Base-by-base conservation (phyloP, 371 early-diverging fungal genomes). In the Mucor ambiguus region DNA sequence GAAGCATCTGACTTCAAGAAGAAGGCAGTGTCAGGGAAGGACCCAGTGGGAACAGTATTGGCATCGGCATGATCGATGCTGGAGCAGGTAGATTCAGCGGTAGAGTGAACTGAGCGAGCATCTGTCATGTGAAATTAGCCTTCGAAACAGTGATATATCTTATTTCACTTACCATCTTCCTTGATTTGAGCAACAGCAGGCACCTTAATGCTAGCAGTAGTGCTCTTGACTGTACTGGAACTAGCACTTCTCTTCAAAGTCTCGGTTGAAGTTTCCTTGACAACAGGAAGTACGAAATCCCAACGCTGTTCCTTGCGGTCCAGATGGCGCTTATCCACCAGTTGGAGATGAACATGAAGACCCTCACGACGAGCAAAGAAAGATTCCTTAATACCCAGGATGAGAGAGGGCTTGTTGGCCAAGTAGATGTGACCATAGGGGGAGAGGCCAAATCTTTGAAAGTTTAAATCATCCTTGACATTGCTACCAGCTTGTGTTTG, bases 331-430 rank as follows among this genome's bases (percentile, higher is more conserved):
- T 74, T 78, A 32, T 79, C 80, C n/a, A 70, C 72, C 20, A 72
- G 33, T 57, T 81, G 81, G 26, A 81, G 72, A 61, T 82, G 80
- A 29, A 82, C 80, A 67, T 78, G 82, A 33, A 78, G 68, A 12
- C 82, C 82, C 59, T 82, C 82, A 58, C 78, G 76, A 29, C 80
- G 76, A 22, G 78, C 65, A 61, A 82, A 82, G 70, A 79, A 79
- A 3, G 80, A 76, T 55, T 82, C 82, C 55, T 82, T 82, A 54
- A 85, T 80, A 56, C 85, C 87, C 24, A 87, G 74, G 14, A 87
- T 81, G 24, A 87, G 66, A 41, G 74, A 69, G 11, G 77, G 73
- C 20, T 81, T 67, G 48, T 72, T 66, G 59, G 72, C 70, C 29
- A 85, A 49, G 60, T 79, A 83, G 54, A 82, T 78, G 58, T 82